These are phyloP conservation scores for Dujonia santamariae DNA, from an alignment of 1,139 yeast genomes.

Conservation along the genomic window DNA sequence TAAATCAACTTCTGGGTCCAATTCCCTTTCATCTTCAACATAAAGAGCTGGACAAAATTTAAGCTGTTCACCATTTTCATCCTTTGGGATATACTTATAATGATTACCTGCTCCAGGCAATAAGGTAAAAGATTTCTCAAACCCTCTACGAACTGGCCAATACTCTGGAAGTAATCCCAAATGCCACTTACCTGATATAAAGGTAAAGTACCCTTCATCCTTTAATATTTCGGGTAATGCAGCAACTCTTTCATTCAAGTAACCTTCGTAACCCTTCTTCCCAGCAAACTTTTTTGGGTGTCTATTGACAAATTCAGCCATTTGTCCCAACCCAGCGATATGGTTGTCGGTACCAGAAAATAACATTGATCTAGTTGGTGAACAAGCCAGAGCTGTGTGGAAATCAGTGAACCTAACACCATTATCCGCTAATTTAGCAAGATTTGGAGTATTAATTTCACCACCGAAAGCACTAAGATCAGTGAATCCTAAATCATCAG, in stretches of 20 bases:
- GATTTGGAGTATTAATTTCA: conserved; percentile 56
- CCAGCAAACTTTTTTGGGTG: conserved; percentile 38
- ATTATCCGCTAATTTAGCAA: conserved; percentile 37
- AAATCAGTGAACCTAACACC: conserved; percentile 55
- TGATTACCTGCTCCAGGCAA: conserved; percentile 62
- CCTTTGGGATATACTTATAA: conserved; percentile 44
- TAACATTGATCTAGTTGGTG: conserved; percentile 63
- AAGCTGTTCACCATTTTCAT: conserved; percentile 19
- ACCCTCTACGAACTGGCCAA: conserved; percentile 53
- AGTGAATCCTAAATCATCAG: conserved; percentile 62
- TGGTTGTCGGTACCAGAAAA: conserved; percentile 62
- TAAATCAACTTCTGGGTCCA: conserved; percentile 32
- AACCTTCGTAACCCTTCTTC: conserved; percentile 58
- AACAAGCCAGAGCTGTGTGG: conserved; percentile 65
- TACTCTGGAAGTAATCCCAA: conserved; percentile 47
- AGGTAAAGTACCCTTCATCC: conserved; percentile 47
- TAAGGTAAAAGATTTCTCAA: conserved; percentile 47
- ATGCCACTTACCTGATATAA: conserved; percentile 60
- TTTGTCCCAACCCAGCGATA: conserved; percentile 59
- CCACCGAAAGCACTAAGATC: conserved; percentile 58
- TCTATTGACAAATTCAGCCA: conserved; percentile 46
- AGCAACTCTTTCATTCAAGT: conserved; percentile 49
- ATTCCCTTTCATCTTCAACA: conserved; percentile 30
- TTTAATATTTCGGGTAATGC: conserved; percentile 50
- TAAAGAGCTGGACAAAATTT: conserved; percentile 33